Evolutionary conservation across 495 filamentous ascomycete genomes (phyloP), one percentile per base, ranked within the genome.

Genomic region (Staphylotrichum longicolle): DNA sequence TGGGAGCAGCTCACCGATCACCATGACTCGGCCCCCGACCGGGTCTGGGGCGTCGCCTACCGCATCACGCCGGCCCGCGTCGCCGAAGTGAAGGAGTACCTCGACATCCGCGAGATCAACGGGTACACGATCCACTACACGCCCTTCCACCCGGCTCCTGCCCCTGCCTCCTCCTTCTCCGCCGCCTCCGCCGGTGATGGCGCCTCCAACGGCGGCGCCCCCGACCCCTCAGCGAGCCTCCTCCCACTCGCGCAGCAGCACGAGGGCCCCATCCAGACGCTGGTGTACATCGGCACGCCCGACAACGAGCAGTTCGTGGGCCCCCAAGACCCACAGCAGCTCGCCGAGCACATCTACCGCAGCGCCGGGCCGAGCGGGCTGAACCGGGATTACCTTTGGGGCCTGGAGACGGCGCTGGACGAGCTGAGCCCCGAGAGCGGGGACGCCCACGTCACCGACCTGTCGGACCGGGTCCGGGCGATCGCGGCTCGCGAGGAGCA

Each of bases 31-130:
- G 75, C 85, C 48, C 74, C 85, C 50, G 78, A 89, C 59, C 76
- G 75, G 66, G 90, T 96, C 63, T 96, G 92, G 91, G 95, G 95
- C 58, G 89, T 88, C 4, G 93, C 92, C 45, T 99, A 97, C 75
- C 91, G 93, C 66, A 97, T 99, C 66, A 77, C 84, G 7, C 68
- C 86, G 9, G 76, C 80, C 2, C 83, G 87, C 61, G 90, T 94
- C 14, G 81, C 84, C 61, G 88, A 92, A 75, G 95, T 96, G 4
- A 87, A 89, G 60, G 82, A 88, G 57, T 76, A 97, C 73, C 91
- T 99, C 41, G 93, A 98, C 70, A 92, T 96, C 59, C 88, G 95
- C 12, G 95, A 99, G 76, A 96, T 97, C 66, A 94, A 98, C 72
- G 95, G 95, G 7, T 98, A 98, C 71, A 89, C 84, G 39, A 91